These are phyloP conservation scores for Globisporangium alternatum DNA, from an alignment of 352 stramenopile species.

Conservation along the genomic window DNA sequence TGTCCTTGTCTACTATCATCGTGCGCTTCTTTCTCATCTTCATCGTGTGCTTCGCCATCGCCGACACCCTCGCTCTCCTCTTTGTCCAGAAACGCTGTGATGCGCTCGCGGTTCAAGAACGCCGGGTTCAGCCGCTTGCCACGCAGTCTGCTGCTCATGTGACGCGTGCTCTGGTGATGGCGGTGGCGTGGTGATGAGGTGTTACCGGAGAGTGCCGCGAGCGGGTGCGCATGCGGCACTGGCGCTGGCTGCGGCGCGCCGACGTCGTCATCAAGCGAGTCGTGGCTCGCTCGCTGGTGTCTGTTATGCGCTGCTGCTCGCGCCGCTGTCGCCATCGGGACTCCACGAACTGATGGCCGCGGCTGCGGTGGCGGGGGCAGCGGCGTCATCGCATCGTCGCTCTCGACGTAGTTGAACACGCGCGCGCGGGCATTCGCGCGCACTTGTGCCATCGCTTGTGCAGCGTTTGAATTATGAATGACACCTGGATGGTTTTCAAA, in stretches of 20 bases:
- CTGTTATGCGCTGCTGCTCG: background rate
- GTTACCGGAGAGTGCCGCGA: constrained; percentile 29
- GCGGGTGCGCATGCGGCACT: constrained; percentile 51
- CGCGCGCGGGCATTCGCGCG: constrained; percentile 5
- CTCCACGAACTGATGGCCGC: constrained; percentile 19
- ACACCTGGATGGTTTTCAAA: background rate
- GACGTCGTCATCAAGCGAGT: constrained; percentile 25
- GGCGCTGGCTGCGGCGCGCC: constrained; percentile 35
- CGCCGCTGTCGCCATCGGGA: constrained; percentile 4
- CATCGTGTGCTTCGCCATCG: background rate
- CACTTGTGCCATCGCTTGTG: constrained; percentile 2
- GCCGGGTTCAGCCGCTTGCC: constrained; percentile 48
- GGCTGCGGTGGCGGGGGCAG: constrained; percentile 49
- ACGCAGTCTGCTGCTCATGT: constrained; percentile 4
- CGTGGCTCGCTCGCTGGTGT: background rate
- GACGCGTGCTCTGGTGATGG: constrained; percentile 23
- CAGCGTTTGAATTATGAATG: constrained; percentile 1
- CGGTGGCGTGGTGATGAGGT: background rate
- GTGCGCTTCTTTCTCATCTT: background rate
- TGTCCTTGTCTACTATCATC: background rate
- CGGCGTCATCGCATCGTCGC: constrained; percentile 42
- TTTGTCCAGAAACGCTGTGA: constrained; percentile 33
- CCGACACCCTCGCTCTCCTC: constrained; percentile 11
- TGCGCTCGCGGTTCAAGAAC: constrained; percentile 46
- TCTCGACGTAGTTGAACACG: constrained; percentile 14